These are phyloP conservation scores for Globisporangium irregulare DNA, from an alignment of 352 stramenopile genomes.

Conservation along the genomic window DNA sequence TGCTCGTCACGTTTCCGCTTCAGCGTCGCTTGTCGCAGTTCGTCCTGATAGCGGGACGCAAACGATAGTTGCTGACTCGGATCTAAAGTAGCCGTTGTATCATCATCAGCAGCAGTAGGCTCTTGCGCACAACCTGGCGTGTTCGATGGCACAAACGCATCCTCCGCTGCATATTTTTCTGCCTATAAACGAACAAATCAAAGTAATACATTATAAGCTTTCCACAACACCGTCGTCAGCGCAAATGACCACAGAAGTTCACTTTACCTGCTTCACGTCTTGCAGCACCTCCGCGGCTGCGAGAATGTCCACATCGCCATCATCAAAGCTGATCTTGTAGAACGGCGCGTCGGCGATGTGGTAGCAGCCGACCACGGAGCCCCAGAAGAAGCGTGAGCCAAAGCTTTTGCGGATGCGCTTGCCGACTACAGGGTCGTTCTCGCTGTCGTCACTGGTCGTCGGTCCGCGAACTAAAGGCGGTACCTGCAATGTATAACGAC, in stretches of 20 bases:
- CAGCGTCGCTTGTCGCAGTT: slow-evolving; percentile 29
- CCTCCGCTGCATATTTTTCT: slow-evolving; percentile 24
- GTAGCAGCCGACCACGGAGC: slow-evolving; percentile 55
- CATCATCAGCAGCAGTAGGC: neutral
- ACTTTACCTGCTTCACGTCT: slow-evolving; percentile 35
- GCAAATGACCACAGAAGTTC: neutral
- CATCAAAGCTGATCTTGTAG: slow-evolving; percentile 83
- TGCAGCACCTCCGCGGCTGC: slow-evolving; percentile 44
- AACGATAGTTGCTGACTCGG: neutral
- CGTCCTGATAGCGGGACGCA: slow-evolving; percentile 20
- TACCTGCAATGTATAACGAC: neutral
- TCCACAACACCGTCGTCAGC: neutral
- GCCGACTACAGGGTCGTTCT: slow-evolving; percentile 22
- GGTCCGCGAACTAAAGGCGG: neutral
- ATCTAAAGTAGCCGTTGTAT: neutral
- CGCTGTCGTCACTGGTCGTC: neutral
- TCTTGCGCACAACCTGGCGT: neutral
- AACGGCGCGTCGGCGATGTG: slow-evolving; percentile 45
- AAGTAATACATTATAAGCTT: neutral
- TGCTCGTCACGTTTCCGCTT: slow-evolving; percentile 46
- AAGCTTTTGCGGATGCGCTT: slow-evolving; percentile 70
- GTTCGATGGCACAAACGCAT: slow-evolving; percentile 13
- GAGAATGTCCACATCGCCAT: slow-evolving; percentile 78
- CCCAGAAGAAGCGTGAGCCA: slow-evolving; percentile 60
- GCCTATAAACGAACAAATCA: slow-evolving; percentile 11